These are phyloP conservation scores for Paecilomyces sp. DNA, from an alignment of 2,329 filamentous ascomycete genomes.

Conservation along the genomic window DNA sequence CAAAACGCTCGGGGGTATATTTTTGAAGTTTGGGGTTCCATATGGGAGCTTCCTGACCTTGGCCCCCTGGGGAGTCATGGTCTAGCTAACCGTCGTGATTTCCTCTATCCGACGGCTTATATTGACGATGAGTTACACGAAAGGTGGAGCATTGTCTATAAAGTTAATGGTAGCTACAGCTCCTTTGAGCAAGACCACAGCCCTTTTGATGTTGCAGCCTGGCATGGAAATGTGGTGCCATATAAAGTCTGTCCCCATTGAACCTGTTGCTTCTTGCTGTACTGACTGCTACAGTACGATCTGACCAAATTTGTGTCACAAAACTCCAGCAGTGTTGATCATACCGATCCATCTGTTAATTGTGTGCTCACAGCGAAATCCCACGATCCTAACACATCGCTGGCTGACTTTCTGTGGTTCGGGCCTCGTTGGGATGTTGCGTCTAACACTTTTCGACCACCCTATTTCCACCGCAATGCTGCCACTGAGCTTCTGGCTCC, in stretches of 20 bases:
- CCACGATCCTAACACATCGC: constrained; percentile 52
- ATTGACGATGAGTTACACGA: constrained; percentile 47
- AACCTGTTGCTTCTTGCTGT: no score
- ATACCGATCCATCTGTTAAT: constrained; percentile 61
- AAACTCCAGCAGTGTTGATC: constrained; percentile 53
- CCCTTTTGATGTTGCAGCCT: constrained; percentile 61
- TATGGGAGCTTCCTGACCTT: constrained; percentile 56
- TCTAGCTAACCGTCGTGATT: constrained; percentile 58
- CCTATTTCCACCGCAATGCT: constrained; percentile 66
- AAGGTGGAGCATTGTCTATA: constrained; percentile 50
- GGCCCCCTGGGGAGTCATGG: constrained; percentile 59
- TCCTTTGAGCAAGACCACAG: constrained; percentile 52
- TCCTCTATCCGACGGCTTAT: constrained; percentile 52
- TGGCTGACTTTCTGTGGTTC: constrained; percentile 67
- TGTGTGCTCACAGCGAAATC: constrained; percentile 46
- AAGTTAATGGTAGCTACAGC: constrained; percentile 53
- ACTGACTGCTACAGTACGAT: constrained; percentile 35
- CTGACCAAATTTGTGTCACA: constrained; percentile 52
- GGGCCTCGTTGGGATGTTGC: constrained; percentile 64
- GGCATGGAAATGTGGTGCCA: constrained; percentile 59
- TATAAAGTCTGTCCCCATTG: constrained; percentile 34
- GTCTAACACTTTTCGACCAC: constrained; percentile 63
- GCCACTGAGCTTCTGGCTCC: constrained; percentile 51
- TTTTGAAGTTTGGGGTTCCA: constrained; percentile 55
- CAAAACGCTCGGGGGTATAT: constrained; percentile 52